These are phyloP conservation scores for Rhynchosporium secalis DNA, from an alignment of 2,329 filamentous ascomycete genomes.

Conservation along the genomic window DNA sequence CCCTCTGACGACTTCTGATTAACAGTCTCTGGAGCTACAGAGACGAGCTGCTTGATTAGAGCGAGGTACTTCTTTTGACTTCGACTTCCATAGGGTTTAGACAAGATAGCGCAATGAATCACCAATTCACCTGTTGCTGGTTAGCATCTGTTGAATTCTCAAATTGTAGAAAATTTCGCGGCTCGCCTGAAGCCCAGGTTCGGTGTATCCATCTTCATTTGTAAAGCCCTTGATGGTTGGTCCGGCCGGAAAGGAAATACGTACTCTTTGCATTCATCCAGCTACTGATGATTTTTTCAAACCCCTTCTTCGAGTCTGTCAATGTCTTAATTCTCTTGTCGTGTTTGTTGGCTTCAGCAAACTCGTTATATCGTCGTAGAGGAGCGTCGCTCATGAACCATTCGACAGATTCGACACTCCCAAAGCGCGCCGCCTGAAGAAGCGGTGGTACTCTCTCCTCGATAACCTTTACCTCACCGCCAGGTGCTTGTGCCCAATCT, in stretches of 20 bases:
- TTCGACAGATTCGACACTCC: constrained; percentile 67
- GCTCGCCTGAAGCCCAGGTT: too few relatives aligned
- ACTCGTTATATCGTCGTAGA: constrained; percentile 66
- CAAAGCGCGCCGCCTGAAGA: constrained; percentile 55
- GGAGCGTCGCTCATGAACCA: constrained; percentile 77
- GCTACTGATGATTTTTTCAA: constrained; percentile 61
- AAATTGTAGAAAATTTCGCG: too few relatives aligned
- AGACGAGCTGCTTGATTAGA: constrained; percentile 66
- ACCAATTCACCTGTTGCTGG: constrained; percentile 54
- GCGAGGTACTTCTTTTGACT: constrained; percentile 45
- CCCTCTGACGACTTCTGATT: constrained; percentile 60
- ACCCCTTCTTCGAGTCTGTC: constrained; percentile 57
- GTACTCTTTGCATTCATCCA: constrained; percentile 63
- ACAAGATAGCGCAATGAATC: constrained; percentile 65
- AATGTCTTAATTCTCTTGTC: constrained; percentile 65
- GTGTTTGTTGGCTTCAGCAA: constrained; percentile 59
- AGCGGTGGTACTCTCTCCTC: constrained; percentile 57
- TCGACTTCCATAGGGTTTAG: constrained; percentile 35
- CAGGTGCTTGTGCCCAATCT: constrained; percentile 72
- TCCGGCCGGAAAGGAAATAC: constrained; percentile 32
- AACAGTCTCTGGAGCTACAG: constrained; percentile 60
- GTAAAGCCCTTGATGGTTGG: too few relatives aligned
- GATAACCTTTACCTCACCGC: constrained; percentile 47
- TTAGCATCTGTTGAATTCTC: constrained; percentile 21
- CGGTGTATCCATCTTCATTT: too few relatives aligned